Evolutionary conservation across 805 yeast species (phyloP), one percentile per base, ranked within the genome.

Genomic region (Zygosaccharomyces bisporus): DNA sequence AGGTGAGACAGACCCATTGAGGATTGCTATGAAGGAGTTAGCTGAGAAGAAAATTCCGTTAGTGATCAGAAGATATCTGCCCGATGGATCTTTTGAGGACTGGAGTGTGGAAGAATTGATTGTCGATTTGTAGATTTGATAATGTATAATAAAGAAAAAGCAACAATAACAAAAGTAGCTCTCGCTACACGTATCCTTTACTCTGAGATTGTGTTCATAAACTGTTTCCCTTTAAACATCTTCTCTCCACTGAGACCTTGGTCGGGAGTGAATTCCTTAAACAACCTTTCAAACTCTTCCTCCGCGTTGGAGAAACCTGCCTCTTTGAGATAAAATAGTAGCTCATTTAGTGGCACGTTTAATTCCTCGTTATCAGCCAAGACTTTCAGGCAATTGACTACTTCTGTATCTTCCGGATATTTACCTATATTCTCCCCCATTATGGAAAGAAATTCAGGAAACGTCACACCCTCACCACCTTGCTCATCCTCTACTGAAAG

Each of bases 71-170:
- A 78, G 99, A 68, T 95, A 88, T 63, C 75, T 93, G 56, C 99
- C 99, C 3, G 99, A 95, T 64, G 96, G 98, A 4, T 80, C 95
- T 42, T 91, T 80, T 60, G 99, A 93, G 70, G 99, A 93, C 64
- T 93, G 99, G 99, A 95, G 96, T 42, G 93, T 96, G 60, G 98
- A 93, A 67, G 99, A 93, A 70, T 77, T 93, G 61, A 90, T 93
- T 62, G 86, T 90, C 45, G 98, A 93, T 66, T 79, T 74, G 59
- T 80, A 69, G 44, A 30, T 27, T 29, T 36, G 32, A 36, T 27
- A 21, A 20, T 29, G 23, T 46, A 37, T 37, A 37, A 25, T 37
- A 37, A 37, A 16, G 23, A 31, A 16, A n/a, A 21, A 33, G 33
- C 19, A 23, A 21, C 43, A 25, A 10, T 27, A 21, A 25, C 21